Percentiles rank a stretch among this genome's conserved stretches.
Conservation (phyloP, 805 yeast species). For the Scheffersomyces ergatensis region DNA sequence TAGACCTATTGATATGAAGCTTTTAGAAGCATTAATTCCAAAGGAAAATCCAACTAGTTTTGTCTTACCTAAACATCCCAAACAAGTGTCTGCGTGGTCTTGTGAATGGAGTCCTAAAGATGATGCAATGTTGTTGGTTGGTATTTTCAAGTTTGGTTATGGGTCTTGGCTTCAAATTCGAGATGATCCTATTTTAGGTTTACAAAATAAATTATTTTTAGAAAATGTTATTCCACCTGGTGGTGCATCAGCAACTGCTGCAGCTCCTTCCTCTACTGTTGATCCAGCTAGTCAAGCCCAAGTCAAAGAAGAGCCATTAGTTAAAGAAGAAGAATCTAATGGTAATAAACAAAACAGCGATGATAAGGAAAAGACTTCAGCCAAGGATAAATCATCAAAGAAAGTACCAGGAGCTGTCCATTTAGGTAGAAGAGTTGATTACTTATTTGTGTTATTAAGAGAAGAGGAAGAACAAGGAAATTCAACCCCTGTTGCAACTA, state of each 20-base stretch:
- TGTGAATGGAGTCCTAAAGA: slow-evolving; percentile 82
- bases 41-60: slow-evolving; percentile 58
- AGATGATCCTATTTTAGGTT: slow-evolving; percentile 89
- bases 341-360: slow-evolving; percentile 9
- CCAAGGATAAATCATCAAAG: slow-evolving; percentile 40
- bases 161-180: slow-evolving; percentile 94
- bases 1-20: slow-evolving; percentile 81
- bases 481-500: slow-evolving; percentile 11
- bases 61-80: slow-evolving; percentile 60
- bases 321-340: slow-evolving; percentile 7
- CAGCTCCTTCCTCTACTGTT: too few species aligned
- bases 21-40: slow-evolving; percentile 54
- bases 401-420: slow-evolving; percentile 92
- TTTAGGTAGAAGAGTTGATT: slow-evolving; percentile 87
- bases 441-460: slow-evolving; percentile 65
- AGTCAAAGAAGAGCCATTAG: slow-evolving; percentile 21
- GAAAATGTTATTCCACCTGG: slow-evolving; percentile 22
- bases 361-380: slow-evolving; percentile 12
- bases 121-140: slow-evolving; percentile 83
- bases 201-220: slow-evolving; percentile 80
- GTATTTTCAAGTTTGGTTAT: slow-evolving; percentile 89
- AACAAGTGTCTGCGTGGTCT: slow-evolving; percentile 87
- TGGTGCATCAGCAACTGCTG: too few species aligned
- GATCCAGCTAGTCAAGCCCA: background rate
- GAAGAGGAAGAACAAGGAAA: slow-evolving; percentile 48